Conservation (phyloP, 306 rosid genomes). For the Hippophae gyantsensis region DNA sequence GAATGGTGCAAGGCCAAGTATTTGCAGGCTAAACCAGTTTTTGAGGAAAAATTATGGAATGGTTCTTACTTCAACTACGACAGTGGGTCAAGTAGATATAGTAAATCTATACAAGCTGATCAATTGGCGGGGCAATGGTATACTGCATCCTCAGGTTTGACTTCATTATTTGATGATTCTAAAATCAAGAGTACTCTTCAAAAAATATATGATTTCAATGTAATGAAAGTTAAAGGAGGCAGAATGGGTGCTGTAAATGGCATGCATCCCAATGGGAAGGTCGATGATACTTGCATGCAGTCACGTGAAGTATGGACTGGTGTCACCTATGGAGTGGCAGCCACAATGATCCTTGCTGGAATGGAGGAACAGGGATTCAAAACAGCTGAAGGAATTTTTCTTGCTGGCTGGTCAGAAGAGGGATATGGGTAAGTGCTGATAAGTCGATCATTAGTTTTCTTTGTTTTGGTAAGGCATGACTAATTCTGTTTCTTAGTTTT, state of each 20-base stretch:
- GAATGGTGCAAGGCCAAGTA: conserved; percentile 78
- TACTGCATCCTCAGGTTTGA: conserved; percentile 84
- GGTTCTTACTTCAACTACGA: conserved; percentile 96
- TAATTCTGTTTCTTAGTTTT: too few relatives aligned
- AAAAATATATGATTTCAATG: conserved; percentile 81
- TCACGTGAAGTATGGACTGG: conserved; percentile 98
- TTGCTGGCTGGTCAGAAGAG: conserved; percentile 93
- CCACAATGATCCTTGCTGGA: conserved; percentile 89
- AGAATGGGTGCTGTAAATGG: conserved; percentile 98
- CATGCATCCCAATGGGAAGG: conserved; percentile 87
- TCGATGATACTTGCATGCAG: conserved; percentile 99
- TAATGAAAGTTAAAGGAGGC: conserved; percentile 89
- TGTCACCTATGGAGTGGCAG: conserved; percentile 90
- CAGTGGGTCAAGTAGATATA: conserved; percentile 79
- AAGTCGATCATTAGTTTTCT: too few relatives aligned
- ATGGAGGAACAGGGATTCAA: conserved; percentile 87
- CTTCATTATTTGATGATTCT: conserved; percentile 68
- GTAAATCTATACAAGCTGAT: conserved; percentile 95
- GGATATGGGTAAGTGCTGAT: conserved; percentile 74
- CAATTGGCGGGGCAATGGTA: conserved; percentile 99
- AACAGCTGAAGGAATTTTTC: conserved; percentile 84
- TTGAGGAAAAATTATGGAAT: conserved; percentile 85
- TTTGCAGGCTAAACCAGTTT: conserved; percentile 79
- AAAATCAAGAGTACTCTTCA: conserved; percentile 68
- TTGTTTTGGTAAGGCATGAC: too few relatives aligned